Evolutionary conservation across 2,329 filamentous ascomycete species (phyloP).

Genomic region (Ceratocystis variospora): DNA sequence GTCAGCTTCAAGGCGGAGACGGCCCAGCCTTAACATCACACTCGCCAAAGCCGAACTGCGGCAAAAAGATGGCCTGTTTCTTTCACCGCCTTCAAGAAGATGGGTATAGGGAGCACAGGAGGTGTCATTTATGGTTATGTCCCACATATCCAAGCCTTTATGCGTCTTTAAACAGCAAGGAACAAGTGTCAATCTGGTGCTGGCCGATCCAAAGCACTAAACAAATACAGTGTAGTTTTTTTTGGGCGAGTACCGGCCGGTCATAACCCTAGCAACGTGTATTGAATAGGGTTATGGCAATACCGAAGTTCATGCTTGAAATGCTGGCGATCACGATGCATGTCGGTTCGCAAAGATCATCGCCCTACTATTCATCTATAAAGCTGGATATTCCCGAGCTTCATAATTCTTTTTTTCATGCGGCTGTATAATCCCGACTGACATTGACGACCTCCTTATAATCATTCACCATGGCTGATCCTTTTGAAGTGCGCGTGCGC

Average conservation of each 20-base stretch:
- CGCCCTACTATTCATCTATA: not conserved
- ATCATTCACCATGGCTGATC: slow-evolving; percentile 47
- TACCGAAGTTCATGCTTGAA: not conserved
- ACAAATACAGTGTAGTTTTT: not conserved
- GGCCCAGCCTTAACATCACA: not conserved
- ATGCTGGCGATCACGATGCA: not conserved
- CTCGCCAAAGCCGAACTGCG: not conserved
- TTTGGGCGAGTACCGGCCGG: not conserved
- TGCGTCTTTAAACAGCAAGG: too few relatives aligned
- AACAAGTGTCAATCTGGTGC: not conserved
- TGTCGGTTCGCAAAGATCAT: not conserved
- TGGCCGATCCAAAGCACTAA: slow-evolving; percentile 12
- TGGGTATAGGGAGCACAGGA: not conserved
- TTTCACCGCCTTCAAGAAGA: slow-evolving; percentile 12
- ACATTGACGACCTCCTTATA: not conserved
- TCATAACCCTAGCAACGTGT: not conserved
- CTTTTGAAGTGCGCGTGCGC: slow-evolving; percentile 95
- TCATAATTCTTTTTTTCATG: not conserved
- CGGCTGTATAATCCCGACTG: not conserved
- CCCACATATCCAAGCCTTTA: not conserved
- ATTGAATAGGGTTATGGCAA: not conserved
- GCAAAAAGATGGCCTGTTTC: slow-evolving; percentile 5
- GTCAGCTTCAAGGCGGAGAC: slow-evolving; percentile 17
- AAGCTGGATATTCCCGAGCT: not conserved
- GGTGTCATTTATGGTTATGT: not conserved